Percentiles rank a stretch among this genome's conserved stretches.
Conservation (phyloP, 1,139 yeast species). For the Wickerhamomyces sp. region DNA sequence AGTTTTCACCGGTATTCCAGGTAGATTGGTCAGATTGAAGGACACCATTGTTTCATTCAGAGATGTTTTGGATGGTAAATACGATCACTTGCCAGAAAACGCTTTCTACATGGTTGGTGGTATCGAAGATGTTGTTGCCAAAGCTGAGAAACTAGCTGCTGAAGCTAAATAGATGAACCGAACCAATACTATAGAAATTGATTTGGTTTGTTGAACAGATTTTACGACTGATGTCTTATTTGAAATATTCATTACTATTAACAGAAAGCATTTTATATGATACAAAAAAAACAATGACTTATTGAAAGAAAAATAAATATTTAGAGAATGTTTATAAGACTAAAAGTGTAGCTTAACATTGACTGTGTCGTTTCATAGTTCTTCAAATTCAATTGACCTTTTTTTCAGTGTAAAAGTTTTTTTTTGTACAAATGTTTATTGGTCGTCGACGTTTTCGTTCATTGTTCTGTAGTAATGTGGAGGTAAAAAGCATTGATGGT, state of each 20-base stretch:
- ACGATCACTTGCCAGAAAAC: slow-evolving; percentile 97
- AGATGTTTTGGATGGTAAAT: slow-evolving; percentile 97
- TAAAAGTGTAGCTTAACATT: not conserved
- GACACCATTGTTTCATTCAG: slow-evolving; percentile 93
- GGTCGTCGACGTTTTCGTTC: too few relatives aligned
- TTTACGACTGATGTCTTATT: not conserved
- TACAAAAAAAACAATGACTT: slow-evolving; percentile 1
- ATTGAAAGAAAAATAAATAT: slow-evolving; percentile 12
- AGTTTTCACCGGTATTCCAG: slow-evolving; percentile 99
- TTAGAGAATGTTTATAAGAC: slow-evolving; percentile 15
- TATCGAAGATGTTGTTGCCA: slow-evolving; percentile 95
- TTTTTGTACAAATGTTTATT: too few relatives aligned
- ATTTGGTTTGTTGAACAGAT: not conserved
- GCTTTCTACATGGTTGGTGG: slow-evolving; percentile 99
- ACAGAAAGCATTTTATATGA: slow-evolving; percentile 2
- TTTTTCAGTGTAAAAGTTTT: too few relatives aligned
- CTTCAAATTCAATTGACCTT: too few relatives aligned
- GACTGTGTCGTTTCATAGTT: too few relatives aligned
- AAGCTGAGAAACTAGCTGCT: slow-evolving; percentile 98
- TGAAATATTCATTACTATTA: slow-evolving; percentile 1
- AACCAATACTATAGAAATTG: slow-evolving; percentile 1
- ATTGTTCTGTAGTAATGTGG: too few relatives aligned
- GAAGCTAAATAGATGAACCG: slow-evolving; percentile 59
- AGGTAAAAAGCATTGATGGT: too few relatives aligned
- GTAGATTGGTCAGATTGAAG: slow-evolving; percentile 94